These are phyloP conservation scores for Didymella glomerata DNA, from an alignment of 2,329 filamentous ascomycete species.

Conservation along the genomic window DNA sequence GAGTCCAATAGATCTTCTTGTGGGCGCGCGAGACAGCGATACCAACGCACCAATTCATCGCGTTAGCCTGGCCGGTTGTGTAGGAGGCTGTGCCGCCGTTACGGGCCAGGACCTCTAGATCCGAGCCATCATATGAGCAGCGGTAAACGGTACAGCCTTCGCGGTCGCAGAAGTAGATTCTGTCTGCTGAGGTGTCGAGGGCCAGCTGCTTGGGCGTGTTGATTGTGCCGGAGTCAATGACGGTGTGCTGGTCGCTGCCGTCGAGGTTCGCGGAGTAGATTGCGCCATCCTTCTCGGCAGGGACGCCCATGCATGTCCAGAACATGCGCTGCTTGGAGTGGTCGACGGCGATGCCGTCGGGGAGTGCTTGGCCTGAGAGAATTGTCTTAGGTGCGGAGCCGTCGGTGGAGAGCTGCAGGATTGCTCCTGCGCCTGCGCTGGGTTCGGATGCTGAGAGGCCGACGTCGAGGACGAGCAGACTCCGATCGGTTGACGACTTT, in stretches of 20 bases:
- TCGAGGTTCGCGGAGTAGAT: constrained; percentile 60
- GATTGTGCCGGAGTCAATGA: constrained; percentile 55
- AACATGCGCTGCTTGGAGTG: constrained; percentile 36
- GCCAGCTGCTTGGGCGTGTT: constrained; percentile 58
- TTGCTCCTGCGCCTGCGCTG: constrained; percentile 26
- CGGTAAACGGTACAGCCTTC: constrained; percentile 54
- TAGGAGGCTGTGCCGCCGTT: constrained; percentile 9
- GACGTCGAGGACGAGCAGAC: constrained; percentile 24
- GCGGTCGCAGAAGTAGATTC: constrained; percentile 55
- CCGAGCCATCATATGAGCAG: constrained; percentile 24
- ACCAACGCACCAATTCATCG: constrained; percentile 64
- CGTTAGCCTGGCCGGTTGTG: constrained; percentile 34
- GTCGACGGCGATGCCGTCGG: constrained; percentile 46
- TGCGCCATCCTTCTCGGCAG: constrained; percentile 51
- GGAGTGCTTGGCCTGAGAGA: constrained; percentile 27
- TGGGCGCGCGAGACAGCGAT: constrained; percentile 57
- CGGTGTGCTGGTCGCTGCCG: constrained; percentile 55
- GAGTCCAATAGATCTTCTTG: constrained; percentile 66
- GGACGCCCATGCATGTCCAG: constrained; percentile 40
- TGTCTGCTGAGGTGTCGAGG: constrained; percentile 32
- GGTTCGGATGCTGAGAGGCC: constrained; percentile 16
- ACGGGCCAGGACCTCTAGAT: constrained; percentile 18
- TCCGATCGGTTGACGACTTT: neutral
- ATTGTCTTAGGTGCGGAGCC: constrained; percentile 14
- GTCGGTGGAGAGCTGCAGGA: constrained; percentile 21